Evolutionary conservation across 257 asterid genomes (phyloP).

Genomic region (Solanum chilense): DNA sequence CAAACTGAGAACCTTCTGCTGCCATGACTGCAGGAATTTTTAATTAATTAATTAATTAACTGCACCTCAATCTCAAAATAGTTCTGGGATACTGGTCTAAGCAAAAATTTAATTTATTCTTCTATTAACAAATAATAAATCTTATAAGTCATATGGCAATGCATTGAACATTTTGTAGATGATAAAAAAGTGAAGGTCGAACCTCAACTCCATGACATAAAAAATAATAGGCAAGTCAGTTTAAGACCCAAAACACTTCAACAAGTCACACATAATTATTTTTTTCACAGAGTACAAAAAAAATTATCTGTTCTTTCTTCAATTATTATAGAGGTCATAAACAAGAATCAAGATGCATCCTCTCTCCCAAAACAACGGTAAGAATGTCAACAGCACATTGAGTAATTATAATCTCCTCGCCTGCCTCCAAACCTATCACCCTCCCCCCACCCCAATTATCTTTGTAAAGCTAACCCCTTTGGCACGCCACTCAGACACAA

Average conservation of each 20-base stretch:
- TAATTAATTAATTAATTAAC: background rate
- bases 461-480: background rate
- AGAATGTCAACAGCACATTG: background rate
- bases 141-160: background rate
- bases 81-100: background rate
- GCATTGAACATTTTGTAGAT: background rate
- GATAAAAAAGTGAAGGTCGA: background rate
- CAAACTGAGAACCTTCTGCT: constrained; percentile 61
- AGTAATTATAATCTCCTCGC: background rate
- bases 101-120: background rate
- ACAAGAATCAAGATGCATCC: background rate
- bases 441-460: background rate
- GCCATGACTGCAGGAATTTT: constrained; percentile 34
- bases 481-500: background rate
- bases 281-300: too few species aligned
- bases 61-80: background rate
- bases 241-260: background rate
- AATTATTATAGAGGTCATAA: background rate
- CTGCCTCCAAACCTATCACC: background rate
- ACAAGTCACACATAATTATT: background rate
- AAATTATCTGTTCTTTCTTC: background rate
- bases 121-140: background rate
- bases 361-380: background rate
- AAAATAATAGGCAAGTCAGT: background rate
- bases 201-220: background rate